These are phyloP conservation scores for Luffa aegyptiaca DNA, from an alignment of 306 rosid genomes.

Conservation along the genomic window DNA sequence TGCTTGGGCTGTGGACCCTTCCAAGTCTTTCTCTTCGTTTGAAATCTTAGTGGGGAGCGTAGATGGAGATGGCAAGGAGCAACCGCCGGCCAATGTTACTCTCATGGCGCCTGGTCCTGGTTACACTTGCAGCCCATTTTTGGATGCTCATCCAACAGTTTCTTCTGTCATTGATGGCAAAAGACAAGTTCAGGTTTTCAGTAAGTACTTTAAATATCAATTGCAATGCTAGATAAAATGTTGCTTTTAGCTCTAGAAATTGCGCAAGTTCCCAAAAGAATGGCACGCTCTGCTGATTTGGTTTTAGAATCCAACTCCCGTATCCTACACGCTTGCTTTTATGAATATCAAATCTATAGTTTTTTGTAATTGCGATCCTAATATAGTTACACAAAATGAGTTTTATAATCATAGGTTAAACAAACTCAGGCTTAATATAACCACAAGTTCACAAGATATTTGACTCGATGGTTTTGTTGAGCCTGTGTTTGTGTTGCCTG, in stretches of 20 bases:
- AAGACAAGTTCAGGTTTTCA: slow-evolving; percentile 51
- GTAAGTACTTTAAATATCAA: slow-evolving; percentile 29
- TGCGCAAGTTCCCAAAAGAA: neutral
- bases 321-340: neutral
- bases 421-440: neutral
- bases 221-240: neutral
- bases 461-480: too few relatives aligned
- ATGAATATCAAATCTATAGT: neutral
- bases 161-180: slow-evolving; percentile 43
- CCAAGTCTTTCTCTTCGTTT: slow-evolving; percentile 50
- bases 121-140: slow-evolving; percentile 56
- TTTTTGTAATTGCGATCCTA: too few relatives aligned
- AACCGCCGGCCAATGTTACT: slow-evolving; percentile 44
- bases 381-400: too few relatives aligned
- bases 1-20: slow-evolving; percentile 36
- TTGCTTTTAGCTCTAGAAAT: neutral
- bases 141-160: slow-evolving; percentile 42
- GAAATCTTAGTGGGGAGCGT: slow-evolving; percentile 46
- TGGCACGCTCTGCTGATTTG: neutral
- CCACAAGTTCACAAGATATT: neutral
- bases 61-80: slow-evolving; percentile 16
- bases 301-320: neutral
- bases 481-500: too few relatives aligned
- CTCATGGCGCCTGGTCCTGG: slow-evolving; percentile 73
- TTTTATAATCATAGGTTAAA: too few relatives aligned